Percentiles rank a stretch among this genome's conserved stretches.
These are phyloP conservation scores for Baeospora myosura DNA, from an alignment of 1,284 basidiomycete genomes.

Conservation along the genomic window DNA sequence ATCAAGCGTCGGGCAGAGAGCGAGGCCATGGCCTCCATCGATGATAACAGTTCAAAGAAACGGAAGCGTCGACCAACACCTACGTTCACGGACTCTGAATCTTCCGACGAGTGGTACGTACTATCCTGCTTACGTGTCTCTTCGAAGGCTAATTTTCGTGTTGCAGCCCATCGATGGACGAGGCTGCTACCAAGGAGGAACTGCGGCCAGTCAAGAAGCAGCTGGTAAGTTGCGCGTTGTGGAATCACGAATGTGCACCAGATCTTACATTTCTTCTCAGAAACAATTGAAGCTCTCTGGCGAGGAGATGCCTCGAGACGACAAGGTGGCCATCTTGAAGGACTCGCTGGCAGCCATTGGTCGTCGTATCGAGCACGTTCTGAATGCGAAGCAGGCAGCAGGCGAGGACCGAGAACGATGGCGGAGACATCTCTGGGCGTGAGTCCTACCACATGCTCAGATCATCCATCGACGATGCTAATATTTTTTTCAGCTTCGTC, in stretches of 20 bases:
- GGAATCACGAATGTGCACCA: not conserved
- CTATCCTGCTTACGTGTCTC: slow-evolving; percentile 6
- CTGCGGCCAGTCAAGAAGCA: slow-evolving; percentile 96
- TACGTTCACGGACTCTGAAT: slow-evolving; percentile 86
- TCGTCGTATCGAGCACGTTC: slow-evolving; percentile 81
- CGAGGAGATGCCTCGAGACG: slow-evolving; percentile 86
- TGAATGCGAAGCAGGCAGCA: slow-evolving; percentile 67
- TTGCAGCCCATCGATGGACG: slow-evolving; percentile 89
- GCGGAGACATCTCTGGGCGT: slow-evolving; percentile 95
- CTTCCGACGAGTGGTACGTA: slow-evolving; percentile 79
- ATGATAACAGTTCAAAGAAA: slow-evolving; percentile 62
- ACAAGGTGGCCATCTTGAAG: slow-evolving; percentile 93
- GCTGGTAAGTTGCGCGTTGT: slow-evolving; percentile 56
- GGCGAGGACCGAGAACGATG: slow-evolving; percentile 80
- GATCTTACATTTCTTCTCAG: slow-evolving; percentile 30
- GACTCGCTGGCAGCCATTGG: slow-evolving; percentile 94
- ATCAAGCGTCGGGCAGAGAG: slow-evolving; percentile 73
- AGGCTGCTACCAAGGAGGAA: slow-evolving; percentile 89
- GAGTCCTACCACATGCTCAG: slow-evolving; percentile 29
- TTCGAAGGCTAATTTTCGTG: slow-evolving; percentile 1
- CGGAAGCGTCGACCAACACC: slow-evolving; percentile 85
- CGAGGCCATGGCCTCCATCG: slow-evolving; percentile 72
- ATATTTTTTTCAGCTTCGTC: slow-evolving; percentile 57
- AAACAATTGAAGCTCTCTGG: slow-evolving; percentile 93
- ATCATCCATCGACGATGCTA: slow-evolving; percentile 15